Evolutionary conservation across 2,329 filamentous ascomycete species (phyloP).

Genomic region (Coleophoma crateriformis): DNA sequence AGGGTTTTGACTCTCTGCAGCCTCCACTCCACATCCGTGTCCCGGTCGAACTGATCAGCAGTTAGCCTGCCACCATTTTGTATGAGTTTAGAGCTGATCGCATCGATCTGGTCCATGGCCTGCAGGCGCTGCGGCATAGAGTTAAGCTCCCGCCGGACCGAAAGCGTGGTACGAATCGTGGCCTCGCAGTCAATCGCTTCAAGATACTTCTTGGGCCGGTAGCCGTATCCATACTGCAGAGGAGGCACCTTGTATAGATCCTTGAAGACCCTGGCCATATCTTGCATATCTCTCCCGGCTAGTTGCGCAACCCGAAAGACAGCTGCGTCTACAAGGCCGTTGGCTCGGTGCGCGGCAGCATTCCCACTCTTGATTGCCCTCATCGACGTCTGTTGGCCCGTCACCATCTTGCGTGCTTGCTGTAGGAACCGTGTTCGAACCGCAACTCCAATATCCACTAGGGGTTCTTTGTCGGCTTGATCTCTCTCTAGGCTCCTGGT

Average conservation of each 20-base stretch:
- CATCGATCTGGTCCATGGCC: background rate
- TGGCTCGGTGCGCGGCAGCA: constrained; percentile 1
- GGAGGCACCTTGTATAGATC: background rate
- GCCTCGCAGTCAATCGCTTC: background rate
- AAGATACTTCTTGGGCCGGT: background rate
- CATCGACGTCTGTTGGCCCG: background rate
- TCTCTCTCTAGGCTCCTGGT: background rate
- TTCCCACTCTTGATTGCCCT: constrained; percentile 2
- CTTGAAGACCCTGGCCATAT: background rate
- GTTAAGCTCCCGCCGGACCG: background rate
- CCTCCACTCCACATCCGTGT: background rate
- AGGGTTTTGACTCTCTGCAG: background rate
- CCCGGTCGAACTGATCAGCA: background rate
- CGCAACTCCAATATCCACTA: constrained; percentile 4
- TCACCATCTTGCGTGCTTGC: background rate
- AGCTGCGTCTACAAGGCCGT: background rate
- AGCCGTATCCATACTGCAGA: background rate
- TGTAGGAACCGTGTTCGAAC: constrained; percentile 1
- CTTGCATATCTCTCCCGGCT: background rate
- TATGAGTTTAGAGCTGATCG: background rate
- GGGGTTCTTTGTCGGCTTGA: background rate
- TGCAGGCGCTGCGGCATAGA: background rate
- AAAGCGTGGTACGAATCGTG: background rate
- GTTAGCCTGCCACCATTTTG: background rate
- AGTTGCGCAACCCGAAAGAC: background rate